Evolutionary conservation across 257 asterid genomes (phyloP), one percentile per base, ranked within the genome.

Genomic region (Anisodus tanguticus): DNA sequence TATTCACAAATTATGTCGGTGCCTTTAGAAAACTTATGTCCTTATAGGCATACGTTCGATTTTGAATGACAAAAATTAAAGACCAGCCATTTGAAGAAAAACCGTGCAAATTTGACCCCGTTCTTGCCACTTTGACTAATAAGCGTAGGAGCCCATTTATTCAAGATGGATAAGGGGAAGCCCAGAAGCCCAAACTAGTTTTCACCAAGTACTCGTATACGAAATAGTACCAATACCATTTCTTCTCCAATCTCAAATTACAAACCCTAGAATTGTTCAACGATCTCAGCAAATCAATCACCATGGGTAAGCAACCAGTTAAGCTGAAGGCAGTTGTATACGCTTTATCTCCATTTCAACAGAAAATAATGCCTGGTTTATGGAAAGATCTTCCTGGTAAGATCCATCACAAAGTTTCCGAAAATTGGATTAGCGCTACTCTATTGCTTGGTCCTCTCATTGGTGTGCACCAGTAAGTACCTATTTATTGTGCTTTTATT

Each of bases 301-400:
- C 77, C 55, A 69, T 69, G 98, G 99, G 98, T 84, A 95, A 95
- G 86, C 95, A 91, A 77, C 98, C 98, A 64, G 98, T 94, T 90
- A 90, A 86, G 88, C 49, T 95, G 98, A 94, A 92, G 98, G 93
- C 91, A 76, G 99, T 95, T 82, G 88, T 91, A 3, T 95, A 95
- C 91, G 98, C 98, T 4, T 62, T 95, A 8, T 95, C 99, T 0
- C 99, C 99, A 4, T 95, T 90, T 83, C 98, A 94, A 88, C 98
- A 94, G 91, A 92, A 95, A 90, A 91, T 94, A 72, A 94, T 95
- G 99, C 88, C 97, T 0, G 99, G 99, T 17, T 93, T 95, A 76
- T 94, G 95, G 98, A 95, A 94, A 82, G 98, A 92, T 88, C 84
- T 96, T 3, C 87, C 97, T 31, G 88, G 90, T 35, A 96, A 96